phyloP scores from a whole-genome alignment of 495 filamentous ascomycete species.

The Talaromyces trachyspermus region DNA sequence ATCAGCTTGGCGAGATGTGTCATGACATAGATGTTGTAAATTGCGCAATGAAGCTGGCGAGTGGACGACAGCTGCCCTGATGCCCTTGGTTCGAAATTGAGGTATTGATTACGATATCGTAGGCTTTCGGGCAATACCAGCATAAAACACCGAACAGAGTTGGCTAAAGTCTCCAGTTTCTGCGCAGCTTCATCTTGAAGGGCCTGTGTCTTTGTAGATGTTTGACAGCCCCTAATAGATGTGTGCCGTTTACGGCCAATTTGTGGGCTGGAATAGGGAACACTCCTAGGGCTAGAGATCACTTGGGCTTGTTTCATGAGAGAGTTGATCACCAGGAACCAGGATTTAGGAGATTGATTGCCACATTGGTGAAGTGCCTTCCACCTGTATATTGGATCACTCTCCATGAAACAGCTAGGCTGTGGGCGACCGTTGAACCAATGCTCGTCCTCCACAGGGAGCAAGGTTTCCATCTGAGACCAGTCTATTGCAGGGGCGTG shows the following conservation, averaged over 20 bases:
- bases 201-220: no score
- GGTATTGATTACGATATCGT: neutral
- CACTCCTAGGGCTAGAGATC: neutral
- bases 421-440: conserved; percentile 21
- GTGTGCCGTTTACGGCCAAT: no score
- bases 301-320: neutral
- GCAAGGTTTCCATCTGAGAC: conserved; percentile 7
- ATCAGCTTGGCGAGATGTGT: neutral
- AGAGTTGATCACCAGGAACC: conserved; percentile 24
- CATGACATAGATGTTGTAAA: neutral
- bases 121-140: neutral
- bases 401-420: conserved; percentile 21
- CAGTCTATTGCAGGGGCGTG: conserved; percentile 25
- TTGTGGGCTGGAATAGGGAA: neutral
- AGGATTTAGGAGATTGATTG: conserved; percentile 26
- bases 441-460: conserved; percentile 15
- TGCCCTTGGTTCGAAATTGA: neutral
- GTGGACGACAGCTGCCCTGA: neutral
- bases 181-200: neutral
- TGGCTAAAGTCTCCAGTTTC: neutral
- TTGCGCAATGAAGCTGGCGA: neutral
- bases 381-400: conserved; percentile 18
- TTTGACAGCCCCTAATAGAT: no score
- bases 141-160: neutral
- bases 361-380: conserved; percentile 21